Conservation (phyloP, 495 filamentous ascomycete species). For the Trichoderma gamsii region DNA sequence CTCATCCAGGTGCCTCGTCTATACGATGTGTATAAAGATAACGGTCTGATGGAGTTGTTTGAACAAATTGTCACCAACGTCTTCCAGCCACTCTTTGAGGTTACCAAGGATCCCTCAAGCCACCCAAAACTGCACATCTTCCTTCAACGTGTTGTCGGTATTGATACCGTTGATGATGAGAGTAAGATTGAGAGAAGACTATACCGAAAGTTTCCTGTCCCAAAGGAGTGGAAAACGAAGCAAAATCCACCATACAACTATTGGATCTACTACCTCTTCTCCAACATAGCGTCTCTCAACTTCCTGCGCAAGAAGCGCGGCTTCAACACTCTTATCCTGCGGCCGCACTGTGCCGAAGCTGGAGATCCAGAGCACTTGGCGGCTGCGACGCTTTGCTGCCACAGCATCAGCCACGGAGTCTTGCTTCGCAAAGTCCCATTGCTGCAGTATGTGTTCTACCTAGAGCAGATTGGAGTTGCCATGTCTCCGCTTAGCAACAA, state of each 20-base stretch:
- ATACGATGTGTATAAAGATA: slow-evolving; percentile 92
- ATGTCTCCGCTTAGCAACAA: slow-evolving; percentile 99
- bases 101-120: slow-evolving; percentile 75
- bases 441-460: slow-evolving; percentile 94
- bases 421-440: slow-evolving; percentile 89
- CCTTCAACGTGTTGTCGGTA: slow-evolving; percentile 88
- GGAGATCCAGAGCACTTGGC: slow-evolving; percentile 95
- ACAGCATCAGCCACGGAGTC: slow-evolving; percentile 95
- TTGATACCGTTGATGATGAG: slow-evolving; percentile 97
- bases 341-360: slow-evolving; percentile 94
- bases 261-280: slow-evolving; percentile 96
- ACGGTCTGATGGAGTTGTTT: slow-evolving; percentile 76
- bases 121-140: slow-evolving; percentile 95
- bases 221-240: slow-evolving; percentile 77
- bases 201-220: slow-evolving; percentile 88
- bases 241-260: slow-evolving; percentile 98
- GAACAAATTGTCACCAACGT: slow-evolving; percentile 88
- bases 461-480: slow-evolving; percentile 95
- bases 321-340: slow-evolving; percentile 91
- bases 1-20: slow-evolving; percentile 91
- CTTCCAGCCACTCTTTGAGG: slow-evolving; percentile 92
- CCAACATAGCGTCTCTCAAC: slow-evolving; percentile 91
- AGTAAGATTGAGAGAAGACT: slow-evolving; percentile 90
- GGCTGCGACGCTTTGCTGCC: slow-evolving; percentile 85
- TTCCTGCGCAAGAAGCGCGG: slow-evolving; percentile 81